Evolutionary conservation across 2,329 filamentous ascomycete species (phyloP).

Genomic region (Coniochaeta pulveracea): DNA sequence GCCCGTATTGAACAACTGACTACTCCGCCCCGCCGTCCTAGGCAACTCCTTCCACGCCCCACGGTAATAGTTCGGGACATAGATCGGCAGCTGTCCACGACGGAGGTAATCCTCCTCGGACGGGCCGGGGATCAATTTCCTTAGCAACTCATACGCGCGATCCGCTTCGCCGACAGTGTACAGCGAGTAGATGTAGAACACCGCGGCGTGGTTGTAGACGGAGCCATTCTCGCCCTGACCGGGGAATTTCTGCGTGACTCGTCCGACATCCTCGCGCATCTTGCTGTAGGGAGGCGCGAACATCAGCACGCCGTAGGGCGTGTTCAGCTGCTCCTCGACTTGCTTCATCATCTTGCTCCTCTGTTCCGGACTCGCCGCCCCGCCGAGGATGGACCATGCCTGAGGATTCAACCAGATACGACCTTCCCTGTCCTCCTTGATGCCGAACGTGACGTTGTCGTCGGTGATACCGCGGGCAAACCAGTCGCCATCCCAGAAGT

Average conservation of each 20-base stretch:
- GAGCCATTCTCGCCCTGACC: conserved; percentile 47
- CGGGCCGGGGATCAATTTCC: conserved; percentile 43
- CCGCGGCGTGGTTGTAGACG: conserved; percentile 45
- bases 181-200: conserved; percentile 42
- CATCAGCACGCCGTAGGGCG: conserved; percentile 43
- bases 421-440: conserved; percentile 36
- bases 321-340: conserved; percentile 37
- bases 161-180: conserved; percentile 38
- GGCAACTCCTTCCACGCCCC: conserved; percentile 35
- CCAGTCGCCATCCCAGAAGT: conserved; percentile 47
- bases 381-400: conserved; percentile 41
- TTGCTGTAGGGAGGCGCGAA: conserved; percentile 40
- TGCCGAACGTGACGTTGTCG: conserved; percentile 39
- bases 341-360: conserved; percentile 31
- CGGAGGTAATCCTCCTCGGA: conserved; percentile 35
- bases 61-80: conserved; percentile 48
- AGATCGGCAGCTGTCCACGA: conserved; percentile 43
- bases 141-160: conserved; percentile 36
- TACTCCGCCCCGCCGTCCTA: conserved; percentile 41
- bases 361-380: conserved; percentile 27
- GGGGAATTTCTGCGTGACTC: conserved; percentile 46
- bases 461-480: conserved; percentile 47
- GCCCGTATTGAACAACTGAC: conserved; percentile 47
- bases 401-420: conserved; percentile 49
- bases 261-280: conserved; percentile 47